Evolutionary conservation across 441 rosid species (phyloP).

Genomic region (Kokia cookei): DNA sequence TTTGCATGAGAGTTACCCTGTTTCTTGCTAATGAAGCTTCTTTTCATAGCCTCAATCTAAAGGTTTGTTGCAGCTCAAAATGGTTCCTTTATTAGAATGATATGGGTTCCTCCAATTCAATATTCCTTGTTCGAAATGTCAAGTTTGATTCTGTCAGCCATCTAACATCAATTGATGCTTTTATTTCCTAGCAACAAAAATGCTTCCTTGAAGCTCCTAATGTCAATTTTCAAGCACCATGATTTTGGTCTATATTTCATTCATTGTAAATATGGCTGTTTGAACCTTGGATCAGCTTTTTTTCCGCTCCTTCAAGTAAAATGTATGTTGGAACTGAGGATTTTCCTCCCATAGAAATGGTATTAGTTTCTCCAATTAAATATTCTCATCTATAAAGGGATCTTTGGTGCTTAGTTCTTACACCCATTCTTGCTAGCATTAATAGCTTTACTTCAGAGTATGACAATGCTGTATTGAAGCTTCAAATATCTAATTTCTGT

Average conservation of each 20-base stretch:
- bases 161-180: background rate
- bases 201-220: background rate
- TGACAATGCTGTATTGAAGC: background rate
- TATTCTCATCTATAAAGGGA: background rate
- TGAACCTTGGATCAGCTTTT: background rate
- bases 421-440: background rate
- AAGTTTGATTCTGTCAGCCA: background rate
- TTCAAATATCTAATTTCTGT: background rate
- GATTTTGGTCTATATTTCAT: background rate
- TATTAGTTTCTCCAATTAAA: background rate
- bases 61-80: background rate
- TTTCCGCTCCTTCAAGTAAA: background rate
- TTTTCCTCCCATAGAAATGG: background rate
- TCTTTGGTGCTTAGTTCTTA: background rate
- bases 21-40: slow-evolving; percentile 1
- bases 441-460: background rate
- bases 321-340: background rate
- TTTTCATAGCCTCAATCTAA: background rate
- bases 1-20: background rate
- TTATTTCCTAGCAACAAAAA: background rate
- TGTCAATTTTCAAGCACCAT: background rate
- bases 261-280: background rate
- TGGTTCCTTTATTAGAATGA: background rate
- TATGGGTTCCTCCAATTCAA: background rate
- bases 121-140: background rate